These are phyloP conservation scores for Dorcoceras hygrometricum DNA, from an alignment of 257 asterid genomes.

Conservation along the genomic window DNA sequence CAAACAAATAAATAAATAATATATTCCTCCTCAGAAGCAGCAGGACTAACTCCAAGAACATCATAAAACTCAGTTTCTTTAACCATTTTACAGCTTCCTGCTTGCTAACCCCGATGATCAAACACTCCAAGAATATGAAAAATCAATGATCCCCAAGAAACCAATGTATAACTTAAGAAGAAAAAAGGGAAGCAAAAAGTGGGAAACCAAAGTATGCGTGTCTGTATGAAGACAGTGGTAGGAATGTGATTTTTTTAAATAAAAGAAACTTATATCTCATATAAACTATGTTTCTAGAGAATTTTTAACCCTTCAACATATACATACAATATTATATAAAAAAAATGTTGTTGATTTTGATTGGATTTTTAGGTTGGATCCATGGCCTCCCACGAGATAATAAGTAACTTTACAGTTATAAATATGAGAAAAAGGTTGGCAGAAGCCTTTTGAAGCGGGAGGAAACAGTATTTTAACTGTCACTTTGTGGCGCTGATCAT, in stretches of 20 bases:
- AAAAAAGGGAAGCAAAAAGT: conserved; percentile 8
- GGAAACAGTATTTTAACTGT: conserved; percentile 63
- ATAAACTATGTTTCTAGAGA: too few species aligned
- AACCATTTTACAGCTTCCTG: conserved; percentile 41
- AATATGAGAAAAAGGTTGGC: conserved; percentile 34
- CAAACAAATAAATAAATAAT: too few species aligned
- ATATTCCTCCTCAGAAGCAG: too few species aligned
- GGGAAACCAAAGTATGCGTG: conserved; percentile 18
- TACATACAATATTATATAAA: too few species aligned
- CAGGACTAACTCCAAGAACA: too few species aligned
- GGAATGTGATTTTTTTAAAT: neutral
- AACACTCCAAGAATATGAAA: conserved; percentile 5
- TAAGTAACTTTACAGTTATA: conserved; percentile 61
- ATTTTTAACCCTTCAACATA: too few species aligned
- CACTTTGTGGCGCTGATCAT: conserved; percentile 73
- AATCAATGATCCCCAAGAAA: neutral
- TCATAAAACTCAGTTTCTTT: conserved; percentile 55
- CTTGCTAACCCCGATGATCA: neutral
- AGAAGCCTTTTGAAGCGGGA: conserved; percentile 65
- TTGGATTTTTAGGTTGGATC: too few species aligned
- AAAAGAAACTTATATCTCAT: too few species aligned
- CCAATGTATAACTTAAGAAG: conserved; percentile 30
- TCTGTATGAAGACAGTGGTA: conserved; percentile 28
- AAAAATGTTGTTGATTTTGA: too few species aligned
- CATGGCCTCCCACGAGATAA: conserved; percentile 29